These are phyloP conservation scores for Gracilariopsis chorda DNA, from an alignment of 23 red algal species.

Conservation along the genomic window DNA sequence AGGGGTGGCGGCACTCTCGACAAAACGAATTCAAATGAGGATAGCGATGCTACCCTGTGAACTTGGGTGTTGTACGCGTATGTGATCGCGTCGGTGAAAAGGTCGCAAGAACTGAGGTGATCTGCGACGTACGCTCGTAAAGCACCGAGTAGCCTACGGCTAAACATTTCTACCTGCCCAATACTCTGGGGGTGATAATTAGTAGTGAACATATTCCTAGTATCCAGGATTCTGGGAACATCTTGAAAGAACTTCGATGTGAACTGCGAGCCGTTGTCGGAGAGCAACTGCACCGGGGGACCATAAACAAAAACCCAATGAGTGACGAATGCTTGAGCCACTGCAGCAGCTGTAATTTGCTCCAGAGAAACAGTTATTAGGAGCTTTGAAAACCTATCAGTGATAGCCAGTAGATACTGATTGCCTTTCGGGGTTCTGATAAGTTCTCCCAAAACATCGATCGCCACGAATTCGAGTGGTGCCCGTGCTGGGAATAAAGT, in stretches of 20 bases:
- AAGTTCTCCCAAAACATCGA: too few species aligned
- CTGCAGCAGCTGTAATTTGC: not conserved
- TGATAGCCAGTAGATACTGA: too few species aligned
- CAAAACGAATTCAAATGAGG: constrained; percentile 1
- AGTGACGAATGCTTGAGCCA: not conserved
- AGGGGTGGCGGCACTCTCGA: not conserved
- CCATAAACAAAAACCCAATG: not conserved
- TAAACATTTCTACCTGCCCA: constrained; percentile 21
- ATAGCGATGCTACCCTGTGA: not conserved
- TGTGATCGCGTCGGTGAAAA: not conserved
- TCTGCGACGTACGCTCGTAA: not conserved
- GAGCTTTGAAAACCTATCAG: too few species aligned
- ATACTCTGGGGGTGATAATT: constrained; percentile 23
- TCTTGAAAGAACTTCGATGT: not conserved
- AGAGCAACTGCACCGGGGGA: not conserved
- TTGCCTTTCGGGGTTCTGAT: too few species aligned
- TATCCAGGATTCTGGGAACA: not conserved
- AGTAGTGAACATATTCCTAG: not conserved
- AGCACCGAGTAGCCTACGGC: not conserved
- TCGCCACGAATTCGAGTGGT: too few species aligned
- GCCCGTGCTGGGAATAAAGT: not conserved
- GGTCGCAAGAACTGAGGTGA: not conserved
- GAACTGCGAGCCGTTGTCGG: not conserved
- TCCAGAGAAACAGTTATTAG: constrained; percentile 2
- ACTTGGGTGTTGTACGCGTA: not conserved